These are phyloP conservation scores for Dillenia turbinata DNA, from an alignment of 164 flowering plant species.

Conservation along the genomic window DNA sequence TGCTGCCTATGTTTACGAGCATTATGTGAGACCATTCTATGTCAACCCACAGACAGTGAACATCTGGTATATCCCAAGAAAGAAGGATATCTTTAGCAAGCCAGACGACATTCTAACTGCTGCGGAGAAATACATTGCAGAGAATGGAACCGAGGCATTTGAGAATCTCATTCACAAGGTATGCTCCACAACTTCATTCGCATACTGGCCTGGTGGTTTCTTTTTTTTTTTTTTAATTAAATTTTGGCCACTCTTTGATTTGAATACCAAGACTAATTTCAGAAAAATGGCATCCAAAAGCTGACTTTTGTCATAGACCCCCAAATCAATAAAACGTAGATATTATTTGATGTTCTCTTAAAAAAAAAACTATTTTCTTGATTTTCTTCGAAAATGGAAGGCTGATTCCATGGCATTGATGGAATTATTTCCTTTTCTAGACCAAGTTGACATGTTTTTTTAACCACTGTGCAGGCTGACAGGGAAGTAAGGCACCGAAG, in stretches of 20 bases:
- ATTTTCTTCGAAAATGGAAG: too few relatives aligned
- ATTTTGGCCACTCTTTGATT: too few relatives aligned
- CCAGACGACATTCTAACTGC: constrained; percentile 59
- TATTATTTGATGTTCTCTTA: too few relatives aligned
- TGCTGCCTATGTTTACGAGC: constrained; percentile 56
- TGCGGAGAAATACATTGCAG: constrained; percentile 59
- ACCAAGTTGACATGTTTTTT: background rate
- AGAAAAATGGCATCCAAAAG: too few relatives aligned
- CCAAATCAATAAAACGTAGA: too few relatives aligned
- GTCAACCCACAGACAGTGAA: constrained; percentile 36
- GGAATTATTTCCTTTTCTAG: background rate
- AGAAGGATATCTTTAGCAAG: constrained; percentile 37
- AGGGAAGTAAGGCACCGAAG: constrained; percentile 21
- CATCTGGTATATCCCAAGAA: constrained; percentile 49
- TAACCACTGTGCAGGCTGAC: constrained; percentile 36
- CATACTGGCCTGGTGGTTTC: too few relatives aligned
- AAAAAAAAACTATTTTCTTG: too few relatives aligned
- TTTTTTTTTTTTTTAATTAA: too few relatives aligned
- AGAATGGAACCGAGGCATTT: constrained; percentile 55
- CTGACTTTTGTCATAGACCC: too few relatives aligned
- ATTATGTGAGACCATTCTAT: constrained; percentile 38
- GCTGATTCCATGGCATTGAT: too few relatives aligned
- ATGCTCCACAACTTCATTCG: constrained; percentile 1
- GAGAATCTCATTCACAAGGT: constrained; percentile 48
- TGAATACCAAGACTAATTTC: too few relatives aligned